Evolutionary conservation across 768 basidiomycete species (phyloP), one percentile per base, ranked within the genome.

Genomic region (Naganishia friedmannii): DNA sequence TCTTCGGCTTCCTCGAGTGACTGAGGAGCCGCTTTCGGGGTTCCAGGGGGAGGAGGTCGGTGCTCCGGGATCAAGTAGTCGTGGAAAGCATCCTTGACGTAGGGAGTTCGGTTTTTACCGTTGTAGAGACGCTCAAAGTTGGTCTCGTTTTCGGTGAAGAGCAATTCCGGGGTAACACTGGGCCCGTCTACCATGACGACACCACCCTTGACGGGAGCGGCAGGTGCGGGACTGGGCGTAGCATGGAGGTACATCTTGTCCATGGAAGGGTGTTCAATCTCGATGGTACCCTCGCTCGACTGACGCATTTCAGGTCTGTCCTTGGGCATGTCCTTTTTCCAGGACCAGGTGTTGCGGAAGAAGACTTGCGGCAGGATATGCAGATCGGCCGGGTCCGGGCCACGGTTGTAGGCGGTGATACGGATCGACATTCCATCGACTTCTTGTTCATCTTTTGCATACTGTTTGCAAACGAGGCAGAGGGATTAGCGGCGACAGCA

Each of bases 291-390:
- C 21, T 83, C 83, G 45, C 71, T 74, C 45, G 77, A 73, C 72
- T 83, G 80, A 53, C 73, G 68, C 72, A 84, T 74, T 46, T 74
- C 72, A 46, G 81, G 82, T 75, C 80, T 77, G 68, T 79, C 80
- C 54, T 76, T 73, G 32, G 82, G 82, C 39, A 78, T 74, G 67
- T 83, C 82, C 73, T 83, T 83, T 34, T 77, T 73, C 96, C 96
- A 99, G 0, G 96, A 97, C 96, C 96, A 99, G 34, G 92, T 94
- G 80, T 99, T 99, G 26, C 92, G 88, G 84, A 97, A 99, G 90
- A 91, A 97, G 53, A 98, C 84, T 75, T 97, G 94, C 28, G 96
- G 96, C 46, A 99, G 85, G 75, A 99, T 86, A 79, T 99, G 96
- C 69, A 99, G 83, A 31, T 89, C 94, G 21, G 95, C 93, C 1